These are phyloP conservation scores for Verticillium zaregamsianum DNA, from an alignment of 2,329 filamentous ascomycete species.

Conservation along the genomic window DNA sequence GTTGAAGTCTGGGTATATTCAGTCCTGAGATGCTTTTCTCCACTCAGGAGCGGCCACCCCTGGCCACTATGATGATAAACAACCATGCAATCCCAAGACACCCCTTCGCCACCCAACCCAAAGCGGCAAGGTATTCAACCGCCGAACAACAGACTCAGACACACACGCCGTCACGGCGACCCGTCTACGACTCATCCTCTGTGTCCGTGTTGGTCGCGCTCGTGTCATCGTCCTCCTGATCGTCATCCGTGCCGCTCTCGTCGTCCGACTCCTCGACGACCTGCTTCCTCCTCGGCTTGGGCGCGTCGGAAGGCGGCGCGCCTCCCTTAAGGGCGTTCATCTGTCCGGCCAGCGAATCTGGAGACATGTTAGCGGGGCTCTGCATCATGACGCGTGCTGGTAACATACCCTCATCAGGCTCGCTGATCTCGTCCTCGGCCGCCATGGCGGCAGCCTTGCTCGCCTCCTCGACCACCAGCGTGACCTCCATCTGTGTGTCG, in stretches of 20 bases:
- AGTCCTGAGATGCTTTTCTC: not conserved
- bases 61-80: not conserved
- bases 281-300: slow-evolving; percentile 52
- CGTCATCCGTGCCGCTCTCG: slow-evolving; percentile 76
- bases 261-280: slow-evolving; percentile 63
- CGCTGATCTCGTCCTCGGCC: slow-evolving; percentile 92
- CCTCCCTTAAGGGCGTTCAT: slow-evolving; percentile 83
- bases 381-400: not conserved
- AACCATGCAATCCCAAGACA: not conserved
- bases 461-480: slow-evolving; percentile 82
- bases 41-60: not conserved
- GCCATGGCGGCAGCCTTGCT: slow-evolving; percentile 77
- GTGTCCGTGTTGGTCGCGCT: slow-evolving; percentile 68
- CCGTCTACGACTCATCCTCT: slow-evolving; percentile 52
- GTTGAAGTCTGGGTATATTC: not conserved
- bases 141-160: not conserved
- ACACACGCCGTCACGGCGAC: not conserved
- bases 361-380: slow-evolving; percentile 17
- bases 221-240: slow-evolving; percentile 64
- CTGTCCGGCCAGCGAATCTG: slow-evolving; percentile 85
- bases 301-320: slow-evolving; percentile 38
- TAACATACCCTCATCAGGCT: slow-evolving; percentile 89
- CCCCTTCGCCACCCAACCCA: not conserved
- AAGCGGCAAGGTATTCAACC: not conserved
- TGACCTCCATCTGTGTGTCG: slow-evolving; percentile 88